Conservation (phyloP, 108 stramenopile species). For the Phaeodactylum tricornutum region DNA sequence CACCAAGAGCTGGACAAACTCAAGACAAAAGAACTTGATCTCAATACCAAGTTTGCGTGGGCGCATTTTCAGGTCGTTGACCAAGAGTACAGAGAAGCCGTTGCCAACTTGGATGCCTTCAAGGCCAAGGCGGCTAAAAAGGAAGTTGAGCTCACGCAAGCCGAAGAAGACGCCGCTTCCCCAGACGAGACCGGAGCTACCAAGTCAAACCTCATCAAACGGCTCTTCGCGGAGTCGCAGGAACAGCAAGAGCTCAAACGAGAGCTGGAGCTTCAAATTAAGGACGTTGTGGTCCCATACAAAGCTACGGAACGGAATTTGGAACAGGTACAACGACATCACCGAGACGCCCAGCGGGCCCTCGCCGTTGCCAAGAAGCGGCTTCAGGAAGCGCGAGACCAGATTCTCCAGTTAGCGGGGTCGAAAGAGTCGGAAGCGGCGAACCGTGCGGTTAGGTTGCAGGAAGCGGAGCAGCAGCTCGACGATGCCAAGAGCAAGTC, state of each 20-base stretch:
- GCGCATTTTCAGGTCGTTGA: conserved; percentile 2
- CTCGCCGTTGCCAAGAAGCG: conserved; percentile 28
- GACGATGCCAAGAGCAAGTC: conserved; percentile 32
- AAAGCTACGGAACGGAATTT: conserved; percentile 34
- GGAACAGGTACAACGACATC: conserved; percentile 27
- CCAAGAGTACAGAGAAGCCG: neutral
- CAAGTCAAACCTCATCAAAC: conserved; percentile 24
- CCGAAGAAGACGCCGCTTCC: conserved; percentile 33
- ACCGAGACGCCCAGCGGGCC: conserved; percentile 12
- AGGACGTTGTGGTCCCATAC: conserved; percentile 27
- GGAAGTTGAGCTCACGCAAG: conserved; percentile 35
- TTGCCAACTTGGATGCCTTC: conserved; percentile 20
- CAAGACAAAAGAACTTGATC: conserved; percentile 34
- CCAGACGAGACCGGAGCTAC: conserved; percentile 34
- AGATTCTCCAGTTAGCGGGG: conserved; percentile 43
- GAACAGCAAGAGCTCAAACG: conserved; percentile 36
- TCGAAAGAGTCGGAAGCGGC: conserved; percentile 59
- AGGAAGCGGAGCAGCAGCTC: conserved; percentile 25
- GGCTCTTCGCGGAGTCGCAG: conserved; percentile 48
- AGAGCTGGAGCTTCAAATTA: conserved; percentile 45
- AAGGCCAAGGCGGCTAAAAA: conserved; percentile 42
- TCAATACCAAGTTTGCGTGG: conserved; percentile 40
- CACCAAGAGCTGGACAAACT: conserved; percentile 61
- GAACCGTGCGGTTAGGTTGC: conserved; percentile 13
- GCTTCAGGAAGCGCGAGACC: conserved; percentile 44